Conservation (phyloP, 179 eudicot genomes). For the Actinidia chinensis region DNA sequence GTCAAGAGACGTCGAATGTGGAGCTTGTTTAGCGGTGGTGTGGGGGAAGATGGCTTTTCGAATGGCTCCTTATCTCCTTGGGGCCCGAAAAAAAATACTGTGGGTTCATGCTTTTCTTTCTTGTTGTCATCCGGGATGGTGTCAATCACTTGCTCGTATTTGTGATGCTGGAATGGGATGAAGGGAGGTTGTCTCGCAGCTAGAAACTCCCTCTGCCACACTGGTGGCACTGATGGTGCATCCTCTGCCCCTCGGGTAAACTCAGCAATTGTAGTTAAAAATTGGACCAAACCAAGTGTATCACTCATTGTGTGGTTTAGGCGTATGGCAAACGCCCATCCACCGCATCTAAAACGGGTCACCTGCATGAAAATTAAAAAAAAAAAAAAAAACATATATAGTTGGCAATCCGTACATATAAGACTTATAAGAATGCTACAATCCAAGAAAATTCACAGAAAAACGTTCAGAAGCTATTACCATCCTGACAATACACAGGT, state of each 20-base stretch:
- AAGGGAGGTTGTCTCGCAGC: neutral
- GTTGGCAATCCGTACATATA: too few relatives aligned
- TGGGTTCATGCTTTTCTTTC: neutral
- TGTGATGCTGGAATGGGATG: constrained; percentile 14
- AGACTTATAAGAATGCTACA: too few relatives aligned
- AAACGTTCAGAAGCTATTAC: too few relatives aligned
- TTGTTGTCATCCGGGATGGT: neutral
- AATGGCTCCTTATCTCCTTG: constrained; percentile 23
- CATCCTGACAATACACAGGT: too few relatives aligned
- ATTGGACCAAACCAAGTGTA: neutral
- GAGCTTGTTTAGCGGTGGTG: constrained; percentile 15
- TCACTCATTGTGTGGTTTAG: constrained; percentile 17
- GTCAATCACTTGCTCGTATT: constrained; percentile 41
- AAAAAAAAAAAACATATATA: too few relatives aligned
- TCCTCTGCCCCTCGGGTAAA: neutral
- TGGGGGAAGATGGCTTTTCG: constrained; percentile 17
- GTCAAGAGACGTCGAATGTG: constrained; percentile 33
- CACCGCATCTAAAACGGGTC: constrained; percentile 14
- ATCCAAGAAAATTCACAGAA: too few relatives aligned
- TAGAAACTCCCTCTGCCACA: constrained; percentile 10
- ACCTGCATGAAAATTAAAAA: too few relatives aligned
- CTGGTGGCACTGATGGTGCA: constrained; percentile 27
- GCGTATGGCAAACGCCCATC: constrained; percentile 13
- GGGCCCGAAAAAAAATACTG: constrained; percentile 30
- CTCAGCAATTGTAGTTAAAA: neutral